phyloP scores from a whole-genome alignment of 768 basidiomycete genomes.

The Tricholomella constricta region DNA sequence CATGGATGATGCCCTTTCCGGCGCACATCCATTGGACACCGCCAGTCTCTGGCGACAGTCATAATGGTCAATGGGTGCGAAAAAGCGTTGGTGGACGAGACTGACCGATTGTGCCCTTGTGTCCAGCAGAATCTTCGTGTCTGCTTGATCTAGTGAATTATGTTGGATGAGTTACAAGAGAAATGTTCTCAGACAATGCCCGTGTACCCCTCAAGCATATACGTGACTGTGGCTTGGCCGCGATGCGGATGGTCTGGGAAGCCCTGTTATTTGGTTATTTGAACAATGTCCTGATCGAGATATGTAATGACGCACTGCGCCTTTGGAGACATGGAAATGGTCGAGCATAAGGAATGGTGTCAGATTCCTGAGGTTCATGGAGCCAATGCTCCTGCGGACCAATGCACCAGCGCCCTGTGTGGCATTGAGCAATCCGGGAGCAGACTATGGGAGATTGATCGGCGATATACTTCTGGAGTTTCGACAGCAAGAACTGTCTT shows the following conservation, averaged over 20 bases:
- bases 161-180: not conserved
- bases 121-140: slow-evolving; percentile 92
- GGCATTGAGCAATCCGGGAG: not conserved
- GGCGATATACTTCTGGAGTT: slow-evolving; percentile 60
- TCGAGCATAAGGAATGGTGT: slow-evolving; percentile 92
- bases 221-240: slow-evolving; percentile 87
- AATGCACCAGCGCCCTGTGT: slow-evolving; percentile 76
- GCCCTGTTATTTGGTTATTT: slow-evolving; percentile 44
- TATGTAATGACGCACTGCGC: slow-evolving; percentile 54
- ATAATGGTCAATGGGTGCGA: not conserved
- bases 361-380: slow-evolving; percentile 69
- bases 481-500: slow-evolving; percentile 81
- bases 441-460: not conserved
- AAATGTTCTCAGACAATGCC: not conserved
- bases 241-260: slow-evolving; percentile 95
- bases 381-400: slow-evolving; percentile 88
- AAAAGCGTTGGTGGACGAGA: not conserved
- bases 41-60: slow-evolving; percentile 49
- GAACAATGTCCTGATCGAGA: not conserved
- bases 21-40: slow-evolving; percentile 97
- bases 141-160: slow-evolving; percentile 51
- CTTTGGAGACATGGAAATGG: slow-evolving; percentile 71
- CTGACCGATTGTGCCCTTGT: slow-evolving; percentile 67
- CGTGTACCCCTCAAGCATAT: slow-evolving; percentile 79
- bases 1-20: slow-evolving; percentile 78